Evolutionary conservation across 345 rosid species (phyloP).

Genomic region (Linum usitatissimum): DNA sequence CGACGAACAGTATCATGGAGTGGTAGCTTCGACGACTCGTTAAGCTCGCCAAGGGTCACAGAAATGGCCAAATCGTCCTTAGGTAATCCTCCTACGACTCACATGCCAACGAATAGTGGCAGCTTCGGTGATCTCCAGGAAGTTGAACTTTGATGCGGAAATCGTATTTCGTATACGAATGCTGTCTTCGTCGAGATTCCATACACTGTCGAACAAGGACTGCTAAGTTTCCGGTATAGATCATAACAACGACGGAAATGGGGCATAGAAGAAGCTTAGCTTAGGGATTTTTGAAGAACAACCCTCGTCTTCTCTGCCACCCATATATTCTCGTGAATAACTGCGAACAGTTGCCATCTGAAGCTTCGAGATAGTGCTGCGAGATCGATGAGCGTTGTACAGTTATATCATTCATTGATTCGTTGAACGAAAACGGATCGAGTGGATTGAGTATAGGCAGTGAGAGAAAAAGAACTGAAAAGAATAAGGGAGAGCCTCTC

Average conservation of each 20-base stretch:
- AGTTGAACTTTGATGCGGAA: conserved; percentile 56
- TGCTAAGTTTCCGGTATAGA: background rate
- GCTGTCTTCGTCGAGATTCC: conserved; percentile 27
- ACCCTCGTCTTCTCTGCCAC: too few relatives aligned
- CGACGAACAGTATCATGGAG: conserved; percentile 18
- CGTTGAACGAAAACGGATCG: conserved; percentile 23
- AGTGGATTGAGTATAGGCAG: conserved; percentile 18
- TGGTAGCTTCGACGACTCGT: conserved; percentile 11
- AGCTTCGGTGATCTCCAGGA: conserved; percentile 75
- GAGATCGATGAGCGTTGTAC: conserved; percentile 31
- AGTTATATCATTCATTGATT: conserved; percentile 47
- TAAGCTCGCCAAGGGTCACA: conserved; percentile 11
- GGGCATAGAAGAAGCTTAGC: too few relatives aligned
- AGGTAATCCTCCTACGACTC: conserved; percentile 16
- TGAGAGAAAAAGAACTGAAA: conserved; percentile 4
- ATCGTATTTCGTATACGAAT: conserved; percentile 10
- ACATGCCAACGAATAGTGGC: conserved; percentile 33
- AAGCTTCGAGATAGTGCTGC: too few relatives aligned
- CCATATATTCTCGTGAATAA: too few relatives aligned
- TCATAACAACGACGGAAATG: too few relatives aligned
- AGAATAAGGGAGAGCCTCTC: background rate
- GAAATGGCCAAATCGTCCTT: conserved; percentile 25
- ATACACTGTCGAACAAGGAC: background rate
- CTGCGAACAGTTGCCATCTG: too few relatives aligned
- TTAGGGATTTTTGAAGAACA: too few relatives aligned